Evolutionary conservation across 768 basidiomycete genomes (phyloP).

Genomic region (Dendrothele bispora): DNA sequence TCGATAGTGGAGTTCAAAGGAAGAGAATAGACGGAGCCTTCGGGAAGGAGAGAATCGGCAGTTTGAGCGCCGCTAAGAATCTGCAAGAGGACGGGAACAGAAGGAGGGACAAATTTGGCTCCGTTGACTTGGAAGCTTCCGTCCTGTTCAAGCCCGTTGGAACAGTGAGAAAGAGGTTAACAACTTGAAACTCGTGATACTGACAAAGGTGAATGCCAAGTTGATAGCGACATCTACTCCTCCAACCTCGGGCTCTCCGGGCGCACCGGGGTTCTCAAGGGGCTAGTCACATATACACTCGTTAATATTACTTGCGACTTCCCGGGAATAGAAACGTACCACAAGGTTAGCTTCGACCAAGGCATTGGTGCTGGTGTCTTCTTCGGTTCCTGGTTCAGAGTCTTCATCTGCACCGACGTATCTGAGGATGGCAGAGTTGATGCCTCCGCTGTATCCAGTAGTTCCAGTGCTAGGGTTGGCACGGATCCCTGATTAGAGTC

Average conservation of each 20-base stretch:
- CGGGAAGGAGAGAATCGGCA: constrained; percentile 50
- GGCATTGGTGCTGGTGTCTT: not conserved
- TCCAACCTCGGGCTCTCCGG: constrained; percentile 27
- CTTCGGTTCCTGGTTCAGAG: constrained; percentile 26
- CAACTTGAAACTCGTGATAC: not conserved
- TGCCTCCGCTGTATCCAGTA: constrained; percentile 24
- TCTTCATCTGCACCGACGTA: constrained; percentile 31
- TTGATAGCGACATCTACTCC: constrained; percentile 25
- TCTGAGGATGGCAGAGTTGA: constrained; percentile 37
- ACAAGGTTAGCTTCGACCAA: constrained; percentile 28
- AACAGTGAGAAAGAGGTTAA: not conserved
- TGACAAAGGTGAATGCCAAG: constrained; percentile 15
- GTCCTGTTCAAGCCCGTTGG: not conserved
- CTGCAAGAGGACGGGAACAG: constrained; percentile 55
- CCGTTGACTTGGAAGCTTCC: constrained; percentile 29
- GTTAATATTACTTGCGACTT: too few relatives aligned
- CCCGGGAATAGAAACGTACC: not conserved
- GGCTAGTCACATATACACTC: constrained; percentile 10
- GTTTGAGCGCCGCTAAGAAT: constrained; percentile 51
- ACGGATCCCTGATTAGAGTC: constrained; percentile 25
- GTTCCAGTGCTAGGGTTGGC: constrained; percentile 25
- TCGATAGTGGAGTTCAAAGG: constrained; percentile 47
- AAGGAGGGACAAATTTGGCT: constrained; percentile 33
- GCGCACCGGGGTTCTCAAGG: constrained; percentile 19
- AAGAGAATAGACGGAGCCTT: constrained; percentile 44